These are phyloP conservation scores for Eucalyptus tenuipes DNA, from an alignment of 345 rosid genomes.

Conservation along the genomic window DNA sequence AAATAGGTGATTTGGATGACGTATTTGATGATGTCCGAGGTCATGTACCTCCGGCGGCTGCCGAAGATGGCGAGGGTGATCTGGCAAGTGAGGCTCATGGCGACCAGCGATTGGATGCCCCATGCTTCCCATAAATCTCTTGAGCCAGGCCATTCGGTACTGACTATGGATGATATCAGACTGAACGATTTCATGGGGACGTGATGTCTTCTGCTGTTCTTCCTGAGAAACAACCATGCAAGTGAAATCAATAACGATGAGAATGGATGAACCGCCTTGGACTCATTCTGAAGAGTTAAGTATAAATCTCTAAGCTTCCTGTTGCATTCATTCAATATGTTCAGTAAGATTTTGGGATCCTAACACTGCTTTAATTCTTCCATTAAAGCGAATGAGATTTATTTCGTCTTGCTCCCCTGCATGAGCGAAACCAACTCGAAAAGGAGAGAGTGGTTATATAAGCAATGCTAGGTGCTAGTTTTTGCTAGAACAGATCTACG, in stretches of 20 bases:
- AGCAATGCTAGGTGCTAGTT: background rate
- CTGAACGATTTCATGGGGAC: background rate
- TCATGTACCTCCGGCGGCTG: slow-evolving; percentile 2
- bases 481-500: background rate
- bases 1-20: background rate
- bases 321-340: background rate
- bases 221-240: background rate
- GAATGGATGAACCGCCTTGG: background rate
- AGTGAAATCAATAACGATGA: background rate
- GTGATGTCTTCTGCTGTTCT: background rate
- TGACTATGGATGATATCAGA: background rate
- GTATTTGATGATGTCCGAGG: background rate
- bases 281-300: too few relatives aligned
- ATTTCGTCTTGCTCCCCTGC: background rate
- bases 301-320: background rate
- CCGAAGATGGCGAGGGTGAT: background rate
- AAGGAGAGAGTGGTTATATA: background rate
- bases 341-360: background rate
- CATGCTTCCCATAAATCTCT: background rate
- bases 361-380: background rate
- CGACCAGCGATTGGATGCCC: background rate
- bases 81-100: background rate
- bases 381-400: background rate
- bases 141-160: background rate
- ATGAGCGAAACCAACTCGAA: background rate